Evolutionary conservation across 345 rosid genomes (phyloP).

Genomic region (Pugionium cornutum): DNA sequence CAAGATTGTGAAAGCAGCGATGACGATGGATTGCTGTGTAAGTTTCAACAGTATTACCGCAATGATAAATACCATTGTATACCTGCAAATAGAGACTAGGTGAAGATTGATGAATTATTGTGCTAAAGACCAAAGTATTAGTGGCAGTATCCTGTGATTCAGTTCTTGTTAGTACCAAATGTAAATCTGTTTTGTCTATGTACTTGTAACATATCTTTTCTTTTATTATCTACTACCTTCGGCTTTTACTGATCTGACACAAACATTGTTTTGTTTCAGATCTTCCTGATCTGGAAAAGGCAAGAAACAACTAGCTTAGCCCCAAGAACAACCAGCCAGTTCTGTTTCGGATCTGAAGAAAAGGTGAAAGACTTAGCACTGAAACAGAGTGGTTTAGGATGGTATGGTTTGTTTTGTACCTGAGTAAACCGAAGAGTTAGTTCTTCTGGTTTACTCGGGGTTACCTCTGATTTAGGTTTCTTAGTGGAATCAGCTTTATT

Average conservation of each 20-base stretch:
- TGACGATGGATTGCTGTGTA: constrained; percentile 95
- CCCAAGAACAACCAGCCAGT: constrained; percentile 27
- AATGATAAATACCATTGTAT: background rate
- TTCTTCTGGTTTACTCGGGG: constrained; percentile 1
- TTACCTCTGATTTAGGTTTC: constrained; percentile 15
- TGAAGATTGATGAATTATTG: constrained; percentile 5
- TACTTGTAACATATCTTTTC: too few species aligned
- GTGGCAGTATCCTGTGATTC: too few species aligned
- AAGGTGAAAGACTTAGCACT: background rate
- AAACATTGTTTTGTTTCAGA: constrained; percentile 47
- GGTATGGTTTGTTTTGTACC: background rate
- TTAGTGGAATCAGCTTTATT: background rate
- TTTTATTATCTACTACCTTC: too few species aligned
- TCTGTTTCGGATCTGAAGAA: constrained; percentile 21
- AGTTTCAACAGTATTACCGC: constrained; percentile 43
- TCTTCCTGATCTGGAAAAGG: constrained; percentile 98
- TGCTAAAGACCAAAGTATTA: background rate
- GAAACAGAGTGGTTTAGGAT: constrained; percentile 26
- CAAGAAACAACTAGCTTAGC: constrained; percentile 47
- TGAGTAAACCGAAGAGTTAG: background rate
- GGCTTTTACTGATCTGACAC: background rate
- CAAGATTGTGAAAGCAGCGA: constrained; percentile 71
- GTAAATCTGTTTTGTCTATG: too few species aligned
- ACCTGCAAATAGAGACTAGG: background rate
- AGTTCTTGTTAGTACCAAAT: too few species aligned